Conservation (phyloP, 805 yeast species). For the Zygoascus ofunaensis region DNA sequence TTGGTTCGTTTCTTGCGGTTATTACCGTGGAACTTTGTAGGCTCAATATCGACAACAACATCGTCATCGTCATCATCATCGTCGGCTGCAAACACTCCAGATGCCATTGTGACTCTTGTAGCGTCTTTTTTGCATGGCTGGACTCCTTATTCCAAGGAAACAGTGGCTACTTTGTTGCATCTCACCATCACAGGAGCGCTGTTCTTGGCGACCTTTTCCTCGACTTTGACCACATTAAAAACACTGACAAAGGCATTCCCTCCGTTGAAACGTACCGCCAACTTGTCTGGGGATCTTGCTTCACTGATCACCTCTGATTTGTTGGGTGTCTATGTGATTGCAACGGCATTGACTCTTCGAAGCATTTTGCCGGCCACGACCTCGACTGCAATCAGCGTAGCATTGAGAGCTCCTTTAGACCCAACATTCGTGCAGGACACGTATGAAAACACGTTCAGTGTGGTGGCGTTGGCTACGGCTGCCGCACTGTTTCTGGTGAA, state of each 20-base stretch:
- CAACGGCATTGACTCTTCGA: slow-evolving; percentile 34
- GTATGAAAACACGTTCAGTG: slow-evolving; percentile 30
- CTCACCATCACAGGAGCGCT: slow-evolving; percentile 32
- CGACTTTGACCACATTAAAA: slow-evolving; percentile 29
- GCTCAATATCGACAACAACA: slow-evolving; percentile 3
- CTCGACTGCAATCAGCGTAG: slow-evolving; percentile 33
- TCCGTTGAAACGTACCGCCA: slow-evolving; percentile 12
- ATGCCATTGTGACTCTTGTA: slow-evolving; percentile 21
- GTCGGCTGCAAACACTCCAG: slow-evolving; percentile 8
- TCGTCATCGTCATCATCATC: slow-evolving; percentile 4
- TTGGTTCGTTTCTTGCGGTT: slow-evolving; percentile 9
- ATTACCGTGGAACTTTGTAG: too few species aligned
- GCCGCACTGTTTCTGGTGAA: slow-evolving; percentile 20
- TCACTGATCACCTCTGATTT: slow-evolving; percentile 29
- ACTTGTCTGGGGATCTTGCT: slow-evolving; percentile 7
- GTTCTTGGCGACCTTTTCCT: slow-evolving; percentile 29
- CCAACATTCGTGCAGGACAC: slow-evolving; percentile 30
- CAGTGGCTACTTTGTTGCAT: slow-evolving; percentile 33
- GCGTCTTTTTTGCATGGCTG: slow-evolving; percentile 16
- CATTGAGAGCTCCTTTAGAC: slow-evolving; percentile 33
- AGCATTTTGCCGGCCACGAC: slow-evolving; percentile 32
- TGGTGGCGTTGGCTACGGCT: slow-evolving; percentile 24
- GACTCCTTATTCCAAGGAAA: slow-evolving; percentile 21
- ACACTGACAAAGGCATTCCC: slow-evolving; percentile 27
- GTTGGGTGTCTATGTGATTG: slow-evolving; percentile 31